Percentiles rank a stretch among this genome's conserved stretches.
Conservation (phyloP, 2,329 filamentous ascomycete species). For the Alternaria panax region DNA sequence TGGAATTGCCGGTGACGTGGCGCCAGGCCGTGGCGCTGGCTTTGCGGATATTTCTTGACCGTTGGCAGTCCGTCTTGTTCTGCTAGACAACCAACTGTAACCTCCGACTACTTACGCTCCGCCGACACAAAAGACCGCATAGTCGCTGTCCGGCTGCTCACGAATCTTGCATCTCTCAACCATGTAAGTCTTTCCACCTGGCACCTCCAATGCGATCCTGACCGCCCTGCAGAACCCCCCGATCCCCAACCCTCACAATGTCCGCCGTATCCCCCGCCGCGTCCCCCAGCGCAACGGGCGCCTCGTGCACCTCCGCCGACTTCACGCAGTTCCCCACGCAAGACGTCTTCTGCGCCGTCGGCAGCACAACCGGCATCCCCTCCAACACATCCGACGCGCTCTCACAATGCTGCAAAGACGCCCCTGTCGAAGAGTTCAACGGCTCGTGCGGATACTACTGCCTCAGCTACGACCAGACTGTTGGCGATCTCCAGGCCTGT, state of each 20-base stretch:
- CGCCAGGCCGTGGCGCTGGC: slow-evolving; percentile 2
- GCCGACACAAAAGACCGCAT: background rate
- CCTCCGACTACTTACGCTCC: background rate
- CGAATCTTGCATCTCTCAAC: background rate
- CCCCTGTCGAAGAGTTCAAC: slow-evolving; percentile 40
- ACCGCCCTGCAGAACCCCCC: background rate
- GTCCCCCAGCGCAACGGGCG: slow-evolving; percentile 20
- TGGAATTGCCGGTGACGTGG: slow-evolving; percentile 16
- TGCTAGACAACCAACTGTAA: slow-evolving; percentile 2
- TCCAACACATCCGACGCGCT: slow-evolving; percentile 36
- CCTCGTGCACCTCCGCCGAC: slow-evolving; percentile 33
- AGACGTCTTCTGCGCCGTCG: slow-evolving; percentile 41
- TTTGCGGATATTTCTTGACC: slow-evolving; percentile 3
- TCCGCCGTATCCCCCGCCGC: slow-evolving; percentile 28
- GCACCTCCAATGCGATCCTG: background rate
- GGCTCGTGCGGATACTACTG: slow-evolving; percentile 43
- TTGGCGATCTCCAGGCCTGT: slow-evolving; percentile 38
- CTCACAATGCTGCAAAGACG: slow-evolving; percentile 42
- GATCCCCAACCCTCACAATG: slow-evolving; percentile 15
- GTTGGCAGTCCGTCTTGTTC: background rate
- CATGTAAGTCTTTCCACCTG: background rate
- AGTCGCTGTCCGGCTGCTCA: background rate
- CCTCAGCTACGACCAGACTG: slow-evolving; percentile 35
- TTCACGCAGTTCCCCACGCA: slow-evolving; percentile 37
- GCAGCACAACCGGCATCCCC: slow-evolving; percentile 31